Evolutionary conservation across 2,329 filamentous ascomycete genomes (phyloP).

Genomic region (Pseudogymnoascus sp.): DNA sequence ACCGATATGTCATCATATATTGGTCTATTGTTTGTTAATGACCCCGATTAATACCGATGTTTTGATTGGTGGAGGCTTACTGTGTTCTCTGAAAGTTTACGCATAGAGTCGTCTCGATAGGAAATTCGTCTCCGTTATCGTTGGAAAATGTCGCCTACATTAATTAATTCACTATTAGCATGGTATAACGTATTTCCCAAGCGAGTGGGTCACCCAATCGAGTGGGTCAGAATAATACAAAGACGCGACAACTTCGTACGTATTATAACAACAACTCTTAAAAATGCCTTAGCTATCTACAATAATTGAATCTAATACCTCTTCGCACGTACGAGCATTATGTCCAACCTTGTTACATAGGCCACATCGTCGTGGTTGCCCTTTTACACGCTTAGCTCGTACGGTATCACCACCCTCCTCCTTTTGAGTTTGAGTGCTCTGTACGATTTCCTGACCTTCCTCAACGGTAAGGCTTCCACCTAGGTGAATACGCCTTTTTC

Average conservation of each 20-base stretch:
- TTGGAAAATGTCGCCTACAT: background rate
- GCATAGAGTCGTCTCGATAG: background rate
- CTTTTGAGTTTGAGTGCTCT: too few species aligned
- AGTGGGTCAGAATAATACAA: too few species aligned
- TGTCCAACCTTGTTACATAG: background rate
- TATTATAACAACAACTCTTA: background rate
- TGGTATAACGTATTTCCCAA: background rate
- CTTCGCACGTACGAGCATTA: background rate
- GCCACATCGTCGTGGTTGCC: background rate
- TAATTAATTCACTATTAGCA: background rate
- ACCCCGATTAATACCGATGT: background rate
- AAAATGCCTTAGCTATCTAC: too few species aligned
- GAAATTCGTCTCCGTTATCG: background rate
- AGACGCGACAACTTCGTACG: too few species aligned
- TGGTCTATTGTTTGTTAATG: background rate
- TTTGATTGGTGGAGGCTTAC: background rate
- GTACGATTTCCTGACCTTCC: too few species aligned
- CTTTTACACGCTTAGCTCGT: too few species aligned
- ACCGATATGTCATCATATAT: background rate
- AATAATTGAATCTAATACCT: background rate
- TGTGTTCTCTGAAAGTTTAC: background rate
- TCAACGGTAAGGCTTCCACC: too few species aligned
- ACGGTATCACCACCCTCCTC: background rate
- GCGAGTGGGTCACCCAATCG: too few species aligned
- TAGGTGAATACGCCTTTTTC: background rate